Percentiles rank a stretch among this genome's conserved stretches.
phyloP scores from a whole-genome alignment of 2,329 filamentous ascomycete species.

The Coleophoma eucalyptorum region DNA sequence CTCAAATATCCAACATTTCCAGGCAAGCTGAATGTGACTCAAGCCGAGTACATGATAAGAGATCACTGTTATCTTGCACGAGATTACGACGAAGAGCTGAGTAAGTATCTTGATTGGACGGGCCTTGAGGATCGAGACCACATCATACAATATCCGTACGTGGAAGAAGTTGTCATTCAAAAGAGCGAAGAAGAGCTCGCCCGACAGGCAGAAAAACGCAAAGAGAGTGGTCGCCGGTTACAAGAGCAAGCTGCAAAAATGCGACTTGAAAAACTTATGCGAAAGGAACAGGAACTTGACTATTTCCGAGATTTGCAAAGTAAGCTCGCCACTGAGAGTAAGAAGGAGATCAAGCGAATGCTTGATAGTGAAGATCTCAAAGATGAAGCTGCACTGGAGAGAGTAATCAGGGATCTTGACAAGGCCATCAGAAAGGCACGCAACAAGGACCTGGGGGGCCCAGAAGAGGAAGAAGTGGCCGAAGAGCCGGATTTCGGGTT shows the following conservation, averaged over 20 bases:
- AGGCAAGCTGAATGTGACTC: conserved; percentile 78
- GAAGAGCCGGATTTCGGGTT: conserved; percentile 84
- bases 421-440: conserved; percentile 84
- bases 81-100: conserved; percentile 77
- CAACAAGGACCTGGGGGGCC: conserved; percentile 86
- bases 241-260: conserved; percentile 98
- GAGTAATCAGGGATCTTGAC: conserved; percentile 83
- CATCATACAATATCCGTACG: conserved; percentile 89
- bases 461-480: conserved; percentile 72
- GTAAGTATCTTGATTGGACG: conserved; percentile 80
- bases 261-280: conserved; percentile 90
- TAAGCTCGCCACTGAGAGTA: conserved; percentile 70
- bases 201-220: conserved; percentile 85
- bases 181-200: conserved; percentile 95
- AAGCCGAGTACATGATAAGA: conserved; percentile 82
- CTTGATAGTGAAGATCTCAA: conserved; percentile 90
- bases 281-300: conserved; percentile 92
- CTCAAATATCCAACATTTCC: conserved; percentile 91
- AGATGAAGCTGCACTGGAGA: conserved; percentile 82
- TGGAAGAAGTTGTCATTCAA: conserved; percentile 83
- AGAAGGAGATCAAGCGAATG: conserved; percentile 85
- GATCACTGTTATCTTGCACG: conserved; percentile 88
- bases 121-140: conserved; percentile 86
- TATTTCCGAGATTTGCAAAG: conserved; percentile 85
- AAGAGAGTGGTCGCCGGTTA: conserved; percentile 84